Base-by-base conservation (phyloP, 2,329 filamentous ascomycete genomes). In the Xenoacremonium recifei region DNA sequence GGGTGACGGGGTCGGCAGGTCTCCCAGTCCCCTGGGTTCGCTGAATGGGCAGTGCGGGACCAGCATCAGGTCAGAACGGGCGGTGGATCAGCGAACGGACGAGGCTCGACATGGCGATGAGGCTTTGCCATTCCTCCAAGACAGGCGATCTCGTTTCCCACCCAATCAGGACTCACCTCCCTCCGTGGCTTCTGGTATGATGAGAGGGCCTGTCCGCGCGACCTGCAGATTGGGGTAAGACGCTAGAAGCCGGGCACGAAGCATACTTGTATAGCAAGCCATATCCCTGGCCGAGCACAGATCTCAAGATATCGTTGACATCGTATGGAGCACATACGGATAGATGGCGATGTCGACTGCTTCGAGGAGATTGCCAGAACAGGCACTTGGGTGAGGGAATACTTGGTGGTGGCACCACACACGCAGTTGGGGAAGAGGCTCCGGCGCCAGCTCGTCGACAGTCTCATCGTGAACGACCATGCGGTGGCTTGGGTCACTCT, bases 201-300 rank as follows among this genome's bases (percentile, higher is more conserved):
- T 29, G 40, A 11, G 16, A 16, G 29, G 29, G 35, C 39, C 32
- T 40, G 40, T 23, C 35, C 40, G 33, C 20, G 40, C 38, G 35
- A 48, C 47, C 49, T 53, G 37, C 39, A 48, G 42, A 45, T 47
- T 51, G 39, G 44, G 49, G 45, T 43, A 54, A 53, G 45, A 49
- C 45, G 44, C 51, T 47, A 54, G 52, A 54, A 54, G 47, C 49
- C 44, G 35, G 37, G 31, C 42, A 49, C 40, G 36, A 51, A 47
- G 44, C 42, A 40, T n/a, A n/a, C n/a, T n/a, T n/a, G n/a, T 46
- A 34, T 21, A 33, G 34, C 34, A 45, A 45, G 27, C 45, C 41
- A 42, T 50, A 37, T 45, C 21, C 16, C 15, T 27, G n/a, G n/a
- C 15, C 29, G 35, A 34, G 40, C 39, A 34, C 36, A 36, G 23